Evolutionary conservation across 2,329 filamentous ascomycete genomes (phyloP).

Genomic region (Aureobasidium subglaciale): DNA sequence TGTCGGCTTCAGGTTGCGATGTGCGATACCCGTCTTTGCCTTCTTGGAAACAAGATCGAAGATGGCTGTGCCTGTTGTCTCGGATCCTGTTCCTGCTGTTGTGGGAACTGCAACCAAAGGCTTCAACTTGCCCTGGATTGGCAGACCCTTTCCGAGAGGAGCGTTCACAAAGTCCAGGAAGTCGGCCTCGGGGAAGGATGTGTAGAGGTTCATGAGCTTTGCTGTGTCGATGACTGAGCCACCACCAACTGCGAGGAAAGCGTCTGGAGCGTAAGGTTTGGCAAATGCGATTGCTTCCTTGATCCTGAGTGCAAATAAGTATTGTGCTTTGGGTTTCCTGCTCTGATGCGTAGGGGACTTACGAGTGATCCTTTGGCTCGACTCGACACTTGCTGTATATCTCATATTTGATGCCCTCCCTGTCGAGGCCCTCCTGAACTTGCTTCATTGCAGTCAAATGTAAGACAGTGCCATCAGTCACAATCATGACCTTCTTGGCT

Average conservation of each 20-base stretch:
- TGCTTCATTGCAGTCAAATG: constrained; percentile 85
- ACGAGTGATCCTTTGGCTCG: constrained; percentile 93
- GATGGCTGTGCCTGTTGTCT: constrained; percentile 96
- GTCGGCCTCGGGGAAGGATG: constrained; percentile 80
- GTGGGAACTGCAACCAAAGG: constrained; percentile 80
- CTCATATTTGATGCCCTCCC: constrained; percentile 71
- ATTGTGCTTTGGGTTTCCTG: background rate
- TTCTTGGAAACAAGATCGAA: constrained; percentile 87
- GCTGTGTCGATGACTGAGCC: constrained; percentile 97
- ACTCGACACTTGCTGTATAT: constrained; percentile 75
- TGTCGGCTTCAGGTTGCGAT: constrained; percentile 90
- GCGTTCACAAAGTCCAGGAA: constrained; percentile 98
- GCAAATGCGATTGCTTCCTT: constrained; percentile 83
- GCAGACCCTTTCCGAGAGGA: constrained; percentile 75
- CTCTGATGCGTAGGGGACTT: constrained; percentile 28
- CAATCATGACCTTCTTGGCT: constrained; percentile 78
- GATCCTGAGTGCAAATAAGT: constrained; percentile 47
- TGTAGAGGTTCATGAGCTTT: constrained; percentile 97
- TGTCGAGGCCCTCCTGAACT: constrained; percentile 69
- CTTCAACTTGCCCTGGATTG: constrained; percentile 62
- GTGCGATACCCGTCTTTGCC: constrained; percentile 92
- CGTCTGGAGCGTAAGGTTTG: constrained; percentile 74
- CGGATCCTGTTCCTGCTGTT: constrained; percentile 79
- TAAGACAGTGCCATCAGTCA: constrained; percentile 78
- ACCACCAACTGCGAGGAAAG: constrained; percentile 83